Evolutionary conservation across 1,284 basidiomycete genomes (phyloP).

Genomic region (Apiotrichum domesticum): DNA sequence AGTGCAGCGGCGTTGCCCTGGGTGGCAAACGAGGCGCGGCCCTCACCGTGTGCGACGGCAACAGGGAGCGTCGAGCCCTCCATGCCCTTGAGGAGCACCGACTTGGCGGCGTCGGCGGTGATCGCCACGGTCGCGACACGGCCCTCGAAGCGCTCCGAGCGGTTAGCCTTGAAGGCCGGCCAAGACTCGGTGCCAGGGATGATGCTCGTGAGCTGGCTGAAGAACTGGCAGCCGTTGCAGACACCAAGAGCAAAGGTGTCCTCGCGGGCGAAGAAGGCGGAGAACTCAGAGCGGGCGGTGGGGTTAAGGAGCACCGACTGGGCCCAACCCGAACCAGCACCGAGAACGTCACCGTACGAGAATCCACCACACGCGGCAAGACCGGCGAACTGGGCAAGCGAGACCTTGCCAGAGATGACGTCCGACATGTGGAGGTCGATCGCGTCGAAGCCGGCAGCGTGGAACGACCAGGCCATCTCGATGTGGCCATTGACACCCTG

Average conservation of each 20-base stretch:
- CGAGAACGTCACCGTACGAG: conserved; percentile 96
- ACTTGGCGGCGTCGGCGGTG: conserved; percentile 51
- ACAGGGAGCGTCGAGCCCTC: conserved; percentile 79
- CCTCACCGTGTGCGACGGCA: conserved; percentile 94
- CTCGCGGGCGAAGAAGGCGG: conserved; percentile 68
- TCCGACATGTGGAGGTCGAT: conserved; percentile 99
- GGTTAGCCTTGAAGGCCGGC: conserved; percentile 88
- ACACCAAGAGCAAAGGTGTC: conserved; percentile 88
- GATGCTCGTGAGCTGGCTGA: conserved; percentile 77
- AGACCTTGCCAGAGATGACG: conserved; percentile 66
- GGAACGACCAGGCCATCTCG: conserved; percentile 98
- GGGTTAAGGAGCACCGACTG: conserved; percentile 81
- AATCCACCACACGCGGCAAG: conserved; percentile 96
- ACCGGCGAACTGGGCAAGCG: conserved; percentile 69
- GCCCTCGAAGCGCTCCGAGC: conserved; percentile 84
- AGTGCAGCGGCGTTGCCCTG: conserved; percentile 49
- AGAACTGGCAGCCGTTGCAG: conserved; percentile 98
- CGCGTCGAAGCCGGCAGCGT: conserved; percentile 84
- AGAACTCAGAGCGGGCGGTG: conserved; percentile 67
- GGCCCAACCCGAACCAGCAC: conserved; percentile 97
- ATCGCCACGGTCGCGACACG: conserved; percentile 77
- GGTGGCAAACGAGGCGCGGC: conserved; percentile 65
- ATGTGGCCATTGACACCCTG: conserved; percentile 98
- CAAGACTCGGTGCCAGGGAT: conserved; percentile 80
- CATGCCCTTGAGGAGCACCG: conserved; percentile 87